These are phyloP conservation scores for Apophysomyces elegans DNA, from an alignment of 371 early-diverging fungal genomes.

Conservation along the genomic window DNA sequence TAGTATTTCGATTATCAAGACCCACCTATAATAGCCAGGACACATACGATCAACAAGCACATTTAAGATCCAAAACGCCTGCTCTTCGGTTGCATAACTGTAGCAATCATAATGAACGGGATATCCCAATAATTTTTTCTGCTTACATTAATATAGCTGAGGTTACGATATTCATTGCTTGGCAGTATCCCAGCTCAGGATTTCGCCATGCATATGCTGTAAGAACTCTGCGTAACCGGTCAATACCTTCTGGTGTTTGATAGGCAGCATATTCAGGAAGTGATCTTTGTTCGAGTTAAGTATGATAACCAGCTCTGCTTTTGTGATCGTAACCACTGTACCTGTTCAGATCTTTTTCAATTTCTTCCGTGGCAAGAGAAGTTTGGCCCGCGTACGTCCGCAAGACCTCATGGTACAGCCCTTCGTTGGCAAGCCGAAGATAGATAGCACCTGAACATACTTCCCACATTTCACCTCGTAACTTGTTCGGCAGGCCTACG, in stretches of 20 bases:
- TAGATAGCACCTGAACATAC: slow-evolving; percentile 89
- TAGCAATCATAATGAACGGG: not conserved
- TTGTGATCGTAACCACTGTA: slow-evolving; percentile 17
- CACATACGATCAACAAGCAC: slow-evolving; percentile 88
- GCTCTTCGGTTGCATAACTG: slow-evolving; percentile 92
- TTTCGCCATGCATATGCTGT: slow-evolving; percentile 85
- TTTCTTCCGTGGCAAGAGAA: slow-evolving; percentile 88
- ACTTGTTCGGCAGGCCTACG: slow-evolving; percentile 87
- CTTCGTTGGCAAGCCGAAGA: slow-evolving; percentile 83
- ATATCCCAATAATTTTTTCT: not conserved
- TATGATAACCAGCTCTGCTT: not conserved
- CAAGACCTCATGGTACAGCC: slow-evolving; percentile 79
- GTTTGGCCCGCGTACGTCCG: slow-evolving; percentile 66
- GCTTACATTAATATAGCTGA: slow-evolving; percentile 83
- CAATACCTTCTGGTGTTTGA: slow-evolving; percentile 91
- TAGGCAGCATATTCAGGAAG: slow-evolving; percentile 95
- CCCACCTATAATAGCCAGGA: slow-evolving; percentile 88
- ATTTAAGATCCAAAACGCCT: slow-evolving; percentile 93
- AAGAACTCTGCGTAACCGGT: slow-evolving; percentile 87
- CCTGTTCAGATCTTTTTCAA: slow-evolving; percentile 96
- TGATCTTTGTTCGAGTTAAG: slow-evolving; percentile 40
- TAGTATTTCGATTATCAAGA: not conserved
- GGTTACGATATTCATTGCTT: slow-evolving; percentile 98
- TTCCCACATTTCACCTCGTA: slow-evolving; percentile 98
- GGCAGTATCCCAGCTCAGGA: slow-evolving; percentile 96